phyloP scores from a whole-genome alignment of 768 basidiomycete species.

The Trametes sanguinea region DNA sequence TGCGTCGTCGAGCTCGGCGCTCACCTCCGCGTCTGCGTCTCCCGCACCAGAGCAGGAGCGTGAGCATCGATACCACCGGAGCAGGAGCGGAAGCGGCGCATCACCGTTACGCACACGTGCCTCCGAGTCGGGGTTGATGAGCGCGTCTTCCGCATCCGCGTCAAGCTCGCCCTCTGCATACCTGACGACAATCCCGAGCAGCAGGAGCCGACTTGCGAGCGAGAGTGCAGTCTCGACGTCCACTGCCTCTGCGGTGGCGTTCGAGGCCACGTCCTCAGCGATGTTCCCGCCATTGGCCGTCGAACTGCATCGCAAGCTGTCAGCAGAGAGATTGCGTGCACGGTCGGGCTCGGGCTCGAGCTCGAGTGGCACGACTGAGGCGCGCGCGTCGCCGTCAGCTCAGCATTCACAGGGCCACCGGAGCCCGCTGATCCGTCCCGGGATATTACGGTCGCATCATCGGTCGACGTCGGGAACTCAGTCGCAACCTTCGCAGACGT shows the following conservation, averaged over 20 bases:
- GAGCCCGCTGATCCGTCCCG: constrained; percentile 38
- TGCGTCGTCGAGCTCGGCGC: constrained; percentile 25
- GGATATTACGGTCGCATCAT: constrained; percentile 43
- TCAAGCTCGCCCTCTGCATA: neutral
- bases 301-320: constrained; percentile 28
- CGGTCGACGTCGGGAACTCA: constrained; percentile 41
- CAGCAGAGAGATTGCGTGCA: constrained; percentile 27
- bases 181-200: constrained; percentile 17
- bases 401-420: constrained; percentile 11
- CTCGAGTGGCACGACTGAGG: constrained; percentile 11
- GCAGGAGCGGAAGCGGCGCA: constrained; percentile 1
- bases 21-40: constrained; percentile 27
- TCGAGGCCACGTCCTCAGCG: neutral
- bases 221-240: constrained; percentile 8
- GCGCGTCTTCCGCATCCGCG: constrained; percentile 5
- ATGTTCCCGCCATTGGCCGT: constrained; percentile 15
- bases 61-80: constrained; percentile 1
- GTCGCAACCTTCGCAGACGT: constrained; percentile 11
- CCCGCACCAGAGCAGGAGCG: constrained; percentile 22
- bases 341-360: constrained; percentile 19
- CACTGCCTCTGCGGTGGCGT: no score
- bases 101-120: constrained; percentile 17
- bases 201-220: constrained; percentile 26
- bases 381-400: neutral
- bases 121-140: constrained; percentile 9